These are phyloP conservation scores for Cicer cuneatum DNA, from an alignment of 306 rosid genomes.

Conservation along the genomic window DNA sequence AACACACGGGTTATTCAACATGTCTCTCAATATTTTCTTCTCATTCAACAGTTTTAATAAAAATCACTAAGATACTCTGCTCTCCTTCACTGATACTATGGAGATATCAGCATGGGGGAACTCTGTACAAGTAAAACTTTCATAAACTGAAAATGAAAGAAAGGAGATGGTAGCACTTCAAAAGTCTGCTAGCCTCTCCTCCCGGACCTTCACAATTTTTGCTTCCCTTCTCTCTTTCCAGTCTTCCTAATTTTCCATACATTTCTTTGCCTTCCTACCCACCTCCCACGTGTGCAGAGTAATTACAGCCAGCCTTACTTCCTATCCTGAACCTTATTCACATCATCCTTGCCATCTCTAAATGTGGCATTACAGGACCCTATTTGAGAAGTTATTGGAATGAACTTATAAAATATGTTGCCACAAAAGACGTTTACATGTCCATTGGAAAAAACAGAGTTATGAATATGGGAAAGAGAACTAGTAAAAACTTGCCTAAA, in stretches of 20 bases:
- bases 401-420: slow-evolving; percentile 23
- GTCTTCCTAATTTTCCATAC: neutral
- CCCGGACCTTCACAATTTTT: neutral
- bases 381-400: slow-evolving; percentile 21
- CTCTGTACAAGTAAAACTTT: slow-evolving; percentile 14
- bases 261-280: slow-evolving; percentile 8
- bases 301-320: neutral
- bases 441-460: slow-evolving; percentile 6
- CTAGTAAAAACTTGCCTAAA: slow-evolving; percentile 63
- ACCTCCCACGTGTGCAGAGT: neutral
- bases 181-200: slow-evolving; percentile 22
- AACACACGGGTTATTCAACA: too few species aligned
- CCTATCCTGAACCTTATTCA: slow-evolving; percentile 3
- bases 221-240: neutral
- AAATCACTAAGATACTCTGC: slow-evolving; percentile 8
- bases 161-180: neutral
- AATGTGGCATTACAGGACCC: slow-evolving; percentile 33
- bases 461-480: slow-evolving; percentile 40
- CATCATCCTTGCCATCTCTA: neutral
- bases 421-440: slow-evolving; percentile 28
- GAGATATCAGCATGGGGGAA: slow-evolving; percentile 27
- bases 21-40: too few species aligned
- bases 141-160: neutral
- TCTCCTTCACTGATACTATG: neutral
- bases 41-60: too few species aligned